phyloP scores from a whole-genome alignment of 352 stramenopile species.

The Phytophthora agathidicida region DNA sequence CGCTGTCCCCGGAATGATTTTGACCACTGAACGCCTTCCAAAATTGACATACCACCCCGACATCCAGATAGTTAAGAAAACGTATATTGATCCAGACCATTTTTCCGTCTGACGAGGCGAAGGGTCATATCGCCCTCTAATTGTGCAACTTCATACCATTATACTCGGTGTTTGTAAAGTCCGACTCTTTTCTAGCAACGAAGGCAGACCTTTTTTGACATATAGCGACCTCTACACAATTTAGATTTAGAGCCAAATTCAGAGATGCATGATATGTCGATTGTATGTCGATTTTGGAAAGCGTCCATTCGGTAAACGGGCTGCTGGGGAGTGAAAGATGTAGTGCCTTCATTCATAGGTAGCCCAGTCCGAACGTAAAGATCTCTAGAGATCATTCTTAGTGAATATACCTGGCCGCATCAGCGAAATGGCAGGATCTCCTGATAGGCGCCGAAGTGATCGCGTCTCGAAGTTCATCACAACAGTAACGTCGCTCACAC shows the following conservation, averaged over 20 bases:
- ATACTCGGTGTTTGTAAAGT: not conserved
- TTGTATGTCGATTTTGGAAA: too few species aligned
- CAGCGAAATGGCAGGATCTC: constrained; percentile 2
- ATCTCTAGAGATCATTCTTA: too few species aligned
- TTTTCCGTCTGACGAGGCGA: not conserved
- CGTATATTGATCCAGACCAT: too few species aligned
- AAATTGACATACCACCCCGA: too few species aligned
- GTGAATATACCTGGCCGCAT: constrained; percentile 10
- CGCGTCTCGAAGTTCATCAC: constrained; percentile 9
- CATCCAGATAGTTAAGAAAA: too few species aligned
- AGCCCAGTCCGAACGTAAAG: too few species aligned
- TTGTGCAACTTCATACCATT: not conserved
- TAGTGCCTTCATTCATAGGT: too few species aligned
- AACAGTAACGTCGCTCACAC: constrained; percentile 1
- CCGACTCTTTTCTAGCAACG: not conserved
- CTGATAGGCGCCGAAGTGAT: constrained; percentile 2
- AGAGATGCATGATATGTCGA: too few species aligned
- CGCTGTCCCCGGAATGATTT: too few species aligned
- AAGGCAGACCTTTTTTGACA: not conserved
- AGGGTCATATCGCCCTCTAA: not conserved
- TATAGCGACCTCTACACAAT: constrained; percentile 1
- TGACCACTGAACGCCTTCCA: too few species aligned
- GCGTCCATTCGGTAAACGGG: too few species aligned
- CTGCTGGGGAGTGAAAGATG: too few species aligned
- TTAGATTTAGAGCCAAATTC: constrained; percentile 2